These are phyloP conservation scores for Hypoxylon sp. DNA, from an alignment of 2,329 filamentous ascomycete species.

Conservation along the genomic window DNA sequence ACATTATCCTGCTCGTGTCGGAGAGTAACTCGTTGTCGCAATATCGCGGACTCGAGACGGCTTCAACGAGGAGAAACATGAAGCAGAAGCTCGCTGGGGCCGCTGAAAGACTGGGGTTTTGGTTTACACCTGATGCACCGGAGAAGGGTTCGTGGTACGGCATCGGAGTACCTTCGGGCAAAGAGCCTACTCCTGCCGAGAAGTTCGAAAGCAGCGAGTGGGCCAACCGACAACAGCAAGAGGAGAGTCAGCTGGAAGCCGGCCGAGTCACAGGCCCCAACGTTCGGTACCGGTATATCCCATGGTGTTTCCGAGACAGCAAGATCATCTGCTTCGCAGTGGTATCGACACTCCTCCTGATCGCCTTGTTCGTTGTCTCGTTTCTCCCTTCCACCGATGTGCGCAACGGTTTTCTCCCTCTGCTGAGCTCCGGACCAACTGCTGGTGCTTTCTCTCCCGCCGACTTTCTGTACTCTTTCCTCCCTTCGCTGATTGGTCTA, in stretches of 20 bases:
- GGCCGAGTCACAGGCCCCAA: conserved; percentile 58
- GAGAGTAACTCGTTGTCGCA: conserved; percentile 79
- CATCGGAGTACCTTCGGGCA: conserved; percentile 41
- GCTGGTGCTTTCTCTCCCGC: conserved; percentile 78
- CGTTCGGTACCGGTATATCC: conserved; percentile 72
- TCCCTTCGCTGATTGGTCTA: conserved; percentile 73
- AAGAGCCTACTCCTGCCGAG: conserved; percentile 39
- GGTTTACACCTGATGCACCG: conserved; percentile 72
- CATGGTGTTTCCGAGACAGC: conserved; percentile 76
- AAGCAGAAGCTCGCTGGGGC: conserved; percentile 63
- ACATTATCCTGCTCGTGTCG: conserved; percentile 79
- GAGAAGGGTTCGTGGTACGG: conserved; percentile 73
- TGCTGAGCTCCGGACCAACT: conserved; percentile 67
- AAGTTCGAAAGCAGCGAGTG: conserved; percentile 37
- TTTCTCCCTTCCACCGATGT: conserved; percentile 76
- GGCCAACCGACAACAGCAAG: conserved; percentile 43
- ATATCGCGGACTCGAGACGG: conserved; percentile 74
- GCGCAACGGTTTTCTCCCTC: conserved; percentile 74
- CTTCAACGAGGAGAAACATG: conserved; percentile 60
- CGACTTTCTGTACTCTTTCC: conserved; percentile 85
- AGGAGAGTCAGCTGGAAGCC: conserved; percentile 49
- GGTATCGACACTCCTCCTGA: conserved; percentile 66
- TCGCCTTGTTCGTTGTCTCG: conserved; percentile 78
- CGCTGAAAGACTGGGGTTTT: conserved; percentile 83
- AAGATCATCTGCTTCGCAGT: conserved; percentile 72